Evolutionary conservation across 129 eudicot species (phyloP), one percentile per base, ranked within the genome.

Genomic region (Saposhnikovia divaricata): DNA sequence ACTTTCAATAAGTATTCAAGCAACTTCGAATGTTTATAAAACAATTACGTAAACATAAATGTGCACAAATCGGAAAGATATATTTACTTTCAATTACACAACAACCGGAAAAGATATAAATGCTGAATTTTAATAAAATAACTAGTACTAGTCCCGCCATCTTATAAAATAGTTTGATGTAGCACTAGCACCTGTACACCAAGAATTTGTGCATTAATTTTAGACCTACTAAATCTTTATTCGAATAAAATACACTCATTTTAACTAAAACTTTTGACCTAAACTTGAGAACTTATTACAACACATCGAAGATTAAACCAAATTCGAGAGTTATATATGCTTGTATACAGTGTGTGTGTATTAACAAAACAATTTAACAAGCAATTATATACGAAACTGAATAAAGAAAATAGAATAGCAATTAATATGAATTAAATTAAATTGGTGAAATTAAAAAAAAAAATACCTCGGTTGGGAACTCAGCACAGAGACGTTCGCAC

Each of bases 401-500:
- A 34, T 48, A 19, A 50, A 18, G 4, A 50, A 21, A 2, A 53
- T 21, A 37, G 2, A 37, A 28, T n/a, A 57, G n/a, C 15, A 18
- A 77, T 38, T 23, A 53, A 21, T 50, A 15, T 1, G 37, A 9
- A 10, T 63, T 34, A 5, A 79, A 42, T 47, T 57, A 31, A 40
- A 19, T 55, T 23, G 11, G 5, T 34, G 2, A 34, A 34, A 34
- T 34, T 34, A 2, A 34, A 34, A 34, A 34, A 34, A 34, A 31
- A 31, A 31, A n/a, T 31, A 95, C 98, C 97, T 95, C 99, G 0
- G 97, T 85, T 27, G 97, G 96, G 78, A 92, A 95, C 88, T 95
- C 94, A 8, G 99, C 90, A 70, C 99, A 95, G 79, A 95, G 97
- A 21, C 97, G 97, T 66, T 95, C 94, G 80, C 97, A 89, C 89